These are phyloP conservation scores for Termitomyces sp. DNA, from an alignment of 768 basidiomycete species.

Conservation along the genomic window DNA sequence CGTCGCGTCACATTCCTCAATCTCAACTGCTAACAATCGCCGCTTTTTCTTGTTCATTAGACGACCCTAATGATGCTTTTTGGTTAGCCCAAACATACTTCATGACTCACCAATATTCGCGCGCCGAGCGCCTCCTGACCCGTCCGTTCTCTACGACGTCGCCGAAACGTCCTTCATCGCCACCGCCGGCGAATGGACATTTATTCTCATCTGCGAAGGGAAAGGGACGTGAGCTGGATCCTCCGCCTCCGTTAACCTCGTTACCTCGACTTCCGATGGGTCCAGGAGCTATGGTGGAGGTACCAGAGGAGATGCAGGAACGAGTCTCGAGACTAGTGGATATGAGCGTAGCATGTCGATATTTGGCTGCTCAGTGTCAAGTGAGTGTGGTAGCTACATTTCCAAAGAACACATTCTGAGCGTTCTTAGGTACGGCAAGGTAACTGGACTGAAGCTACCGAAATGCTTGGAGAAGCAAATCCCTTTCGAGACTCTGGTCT, in stretches of 20 bases:
- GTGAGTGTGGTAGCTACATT: constrained; percentile 34
- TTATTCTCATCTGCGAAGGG: constrained; percentile 40
- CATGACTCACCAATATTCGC: constrained; percentile 91
- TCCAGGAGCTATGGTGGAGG: constrained; percentile 64
- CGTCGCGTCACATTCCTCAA: constrained; percentile 26
- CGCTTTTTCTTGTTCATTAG: constrained; percentile 32
- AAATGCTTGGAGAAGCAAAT: constrained; percentile 91
- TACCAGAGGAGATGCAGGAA: constrained; percentile 59
- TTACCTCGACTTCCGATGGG: constrained; percentile 65
- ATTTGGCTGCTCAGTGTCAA: constrained; percentile 94
- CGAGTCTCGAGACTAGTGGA: constrained; percentile 78
- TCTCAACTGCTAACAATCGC: neutral
- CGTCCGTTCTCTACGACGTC: constrained; percentile 69
- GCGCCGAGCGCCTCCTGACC: constrained; percentile 86
- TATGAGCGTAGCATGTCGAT: constrained; percentile 93
- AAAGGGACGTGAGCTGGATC: constrained; percentile 54
- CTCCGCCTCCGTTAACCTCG: constrained; percentile 24
- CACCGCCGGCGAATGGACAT: constrained; percentile 38
- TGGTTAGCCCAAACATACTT: constrained; percentile 99
- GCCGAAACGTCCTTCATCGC: constrained; percentile 30
- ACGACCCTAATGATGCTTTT: constrained; percentile 96
- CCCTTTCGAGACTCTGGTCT: too few species aligned
- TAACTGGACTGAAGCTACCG: constrained; percentile 87
- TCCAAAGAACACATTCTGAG: constrained; percentile 8
- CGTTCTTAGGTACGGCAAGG: constrained; percentile 69